Percentiles rank a stretch among this genome's conserved stretches.
Evolutionary conservation across 2,329 filamentous ascomycete genomes (phyloP).

Genomic region (Diaporthe longicolla): DNA sequence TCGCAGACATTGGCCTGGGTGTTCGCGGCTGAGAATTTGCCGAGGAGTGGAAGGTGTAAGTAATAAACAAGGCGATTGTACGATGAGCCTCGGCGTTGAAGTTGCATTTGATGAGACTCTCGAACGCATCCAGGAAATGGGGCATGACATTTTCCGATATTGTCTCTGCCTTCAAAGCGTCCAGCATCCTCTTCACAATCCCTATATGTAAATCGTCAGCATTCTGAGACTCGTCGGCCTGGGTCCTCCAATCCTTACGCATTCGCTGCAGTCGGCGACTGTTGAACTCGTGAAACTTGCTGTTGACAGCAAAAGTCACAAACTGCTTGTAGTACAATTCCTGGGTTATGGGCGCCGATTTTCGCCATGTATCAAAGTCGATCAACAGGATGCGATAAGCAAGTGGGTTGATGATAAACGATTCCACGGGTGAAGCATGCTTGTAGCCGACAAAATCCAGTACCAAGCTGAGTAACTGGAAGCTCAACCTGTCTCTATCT

Average conservation of each 20-base stretch:
- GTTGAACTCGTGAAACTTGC: conserved; percentile 94
- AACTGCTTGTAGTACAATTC: conserved; percentile 96
- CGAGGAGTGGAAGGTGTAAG: conserved; percentile 84
- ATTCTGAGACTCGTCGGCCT: conserved; percentile 19
- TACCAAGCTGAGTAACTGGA: conserved; percentile 81
- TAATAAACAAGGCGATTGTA: conserved; percentile 91
- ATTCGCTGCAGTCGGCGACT: conserved; percentile 88
- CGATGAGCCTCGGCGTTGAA: conserved; percentile 88
- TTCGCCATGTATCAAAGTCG: conserved; percentile 94
- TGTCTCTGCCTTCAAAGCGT: conserved; percentile 88
- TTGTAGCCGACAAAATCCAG: conserved; percentile 92
- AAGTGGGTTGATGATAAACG: conserved; percentile 94
- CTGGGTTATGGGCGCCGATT: conserved; percentile 81
- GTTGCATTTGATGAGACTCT: conserved; percentile 83
- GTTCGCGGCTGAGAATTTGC: conserved; percentile 64
- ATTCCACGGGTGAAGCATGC: conserved; percentile 82
- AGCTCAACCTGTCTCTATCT: conserved; percentile 68
- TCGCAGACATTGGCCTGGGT: conserved; percentile 59
- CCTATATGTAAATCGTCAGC: conserved; percentile 63
- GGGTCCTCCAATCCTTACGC: conserved; percentile 71
- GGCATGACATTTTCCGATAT: conserved; percentile 80
- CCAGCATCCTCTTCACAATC: conserved; percentile 89
- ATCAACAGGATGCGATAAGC: conserved; percentile 93
- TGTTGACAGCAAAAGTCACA: conserved; percentile 86
- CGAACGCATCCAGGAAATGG: conserved; percentile 84